Evolutionary conservation across 371 early-diverging fungal species (phyloP), one percentile per base, ranked within the genome.

Genomic region (Actinomortierella wolfii): DNA sequence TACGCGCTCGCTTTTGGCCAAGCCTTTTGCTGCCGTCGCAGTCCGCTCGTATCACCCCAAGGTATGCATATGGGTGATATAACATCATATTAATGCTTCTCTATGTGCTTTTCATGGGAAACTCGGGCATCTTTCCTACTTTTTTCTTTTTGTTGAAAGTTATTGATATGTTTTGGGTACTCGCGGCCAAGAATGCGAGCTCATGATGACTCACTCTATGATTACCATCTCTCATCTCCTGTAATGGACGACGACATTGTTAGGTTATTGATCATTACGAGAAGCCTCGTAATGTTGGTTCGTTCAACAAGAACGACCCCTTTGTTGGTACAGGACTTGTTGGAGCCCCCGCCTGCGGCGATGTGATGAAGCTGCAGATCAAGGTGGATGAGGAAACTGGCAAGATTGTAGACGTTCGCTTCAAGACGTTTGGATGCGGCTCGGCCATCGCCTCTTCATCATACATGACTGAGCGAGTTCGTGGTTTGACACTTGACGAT

Each of bases 351-450:
- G 99, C 99, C 11, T 99, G 99, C 80, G 99, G 99, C 59, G 99
- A 99, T 83, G 99, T 99, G 28, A 97, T 99, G 97, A 95, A 97
- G 69, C 86, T 99, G 41, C 99, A 99, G 78, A 98, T 99, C 77
- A 88, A 92, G 76, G 99, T 99, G 3, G 93, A 97, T 67, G 92
- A 93, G 39, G 86, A 79, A 9, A 86, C 86, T 40, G 95, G 95
- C 54, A 89, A 91, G 68, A 99, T 99, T 67, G 86, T 88, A 52
- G 99, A 99, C 74, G 98, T 96, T 62, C 94, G 94, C 79, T 99
- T 99, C 84, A 99, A 98, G 82, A 99, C 99, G 1, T 99, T 98
- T 83, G 99, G 99, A n/a, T 99, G 99, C 70, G 99, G 99, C 51
- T 93, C 94, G 26, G 99, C 99, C 47, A 99, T 99, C 67, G 99